Evolutionary conservation across 345 rosid genomes (phyloP).

Genomic region (Melaleuca alternifolia): DNA sequence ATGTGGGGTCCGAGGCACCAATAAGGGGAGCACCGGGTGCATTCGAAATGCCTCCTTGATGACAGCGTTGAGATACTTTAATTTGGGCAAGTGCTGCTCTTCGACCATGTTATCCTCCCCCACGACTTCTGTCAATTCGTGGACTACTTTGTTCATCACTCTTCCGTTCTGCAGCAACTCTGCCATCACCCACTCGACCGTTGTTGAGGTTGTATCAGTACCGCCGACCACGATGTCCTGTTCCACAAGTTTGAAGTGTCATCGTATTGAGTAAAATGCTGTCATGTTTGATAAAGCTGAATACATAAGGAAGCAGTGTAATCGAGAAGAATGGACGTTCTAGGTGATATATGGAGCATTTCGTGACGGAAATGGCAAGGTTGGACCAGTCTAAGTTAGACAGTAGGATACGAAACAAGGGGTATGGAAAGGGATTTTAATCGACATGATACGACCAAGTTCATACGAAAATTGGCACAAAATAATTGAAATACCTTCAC

Average conservation of each 20-base stretch:
- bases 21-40: neutral
- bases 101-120: neutral
- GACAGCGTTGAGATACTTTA: neutral
- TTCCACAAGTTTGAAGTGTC: neutral
- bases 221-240: neutral
- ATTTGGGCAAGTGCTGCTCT: neutral
- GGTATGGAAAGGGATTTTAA: too few relatives aligned
- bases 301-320: neutral
- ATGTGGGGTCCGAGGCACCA: neutral
- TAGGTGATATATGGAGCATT: neutral
- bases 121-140: neutral
- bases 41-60: neutral
- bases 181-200: slow-evolving; percentile 34
- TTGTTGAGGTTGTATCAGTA: slow-evolving; percentile 18
- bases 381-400: too few relatives aligned
- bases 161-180: slow-evolving; percentile 20
- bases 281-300: neutral
- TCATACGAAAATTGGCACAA: too few relatives aligned
- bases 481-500: too few relatives aligned
- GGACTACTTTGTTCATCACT: neutral
- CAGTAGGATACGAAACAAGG: neutral
- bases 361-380: neutral
- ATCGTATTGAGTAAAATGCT: neutral
- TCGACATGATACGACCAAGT: too few relatives aligned
- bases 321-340: neutral